phyloP scores from a whole-genome alignment of 2,329 filamentous ascomycete genomes.

The Escovopsis sp. region DNA sequence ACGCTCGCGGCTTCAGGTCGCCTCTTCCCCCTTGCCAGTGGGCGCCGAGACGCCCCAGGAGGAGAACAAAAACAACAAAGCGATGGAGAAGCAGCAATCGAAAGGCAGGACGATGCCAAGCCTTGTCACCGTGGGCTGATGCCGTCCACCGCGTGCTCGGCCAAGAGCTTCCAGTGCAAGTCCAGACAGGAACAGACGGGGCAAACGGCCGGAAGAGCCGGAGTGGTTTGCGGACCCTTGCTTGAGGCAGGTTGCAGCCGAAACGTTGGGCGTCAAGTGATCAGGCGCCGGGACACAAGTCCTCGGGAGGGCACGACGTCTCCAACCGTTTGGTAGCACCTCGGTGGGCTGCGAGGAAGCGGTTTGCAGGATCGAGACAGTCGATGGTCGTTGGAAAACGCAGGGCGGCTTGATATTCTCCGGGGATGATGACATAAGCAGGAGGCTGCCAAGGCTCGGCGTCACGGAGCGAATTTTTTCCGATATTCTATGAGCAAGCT shows the following conservation, averaged over 20 bases:
- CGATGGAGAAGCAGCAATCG: not conserved
- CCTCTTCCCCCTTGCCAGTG: not conserved
- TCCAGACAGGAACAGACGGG: not conserved
- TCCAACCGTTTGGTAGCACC: not conserved
- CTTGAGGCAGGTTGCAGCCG: conserved; percentile 2
- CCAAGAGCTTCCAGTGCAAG: too few species aligned
- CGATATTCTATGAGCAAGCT: too few species aligned
- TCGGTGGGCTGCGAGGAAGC: conserved; percentile 2
- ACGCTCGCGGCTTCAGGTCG: not conserved
- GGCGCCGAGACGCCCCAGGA: too few species aligned
- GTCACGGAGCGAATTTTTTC: too few species aligned
- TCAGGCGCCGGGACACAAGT: conserved; percentile 3
- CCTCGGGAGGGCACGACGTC: too few species aligned
- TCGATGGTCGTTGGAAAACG: too few species aligned
- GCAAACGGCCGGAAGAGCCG: conserved; percentile 1
- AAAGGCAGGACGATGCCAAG: too few species aligned
- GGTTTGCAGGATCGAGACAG: not conserved
- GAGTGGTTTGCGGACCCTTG: conserved; percentile 1
- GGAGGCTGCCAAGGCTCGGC: too few species aligned
- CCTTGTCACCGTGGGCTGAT: too few species aligned
- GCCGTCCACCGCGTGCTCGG: too few species aligned
- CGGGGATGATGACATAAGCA: too few species aligned
- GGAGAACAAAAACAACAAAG: not conserved
- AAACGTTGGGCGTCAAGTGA: conserved; percentile 6
- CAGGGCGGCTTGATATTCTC: too few species aligned